Percentiles rank a stretch among this genome's conserved stretches.
These are phyloP conservation scores for Lophiostoma macrostomum DNA, from an alignment of 495 filamentous ascomycete species.

Conservation along the genomic window DNA sequence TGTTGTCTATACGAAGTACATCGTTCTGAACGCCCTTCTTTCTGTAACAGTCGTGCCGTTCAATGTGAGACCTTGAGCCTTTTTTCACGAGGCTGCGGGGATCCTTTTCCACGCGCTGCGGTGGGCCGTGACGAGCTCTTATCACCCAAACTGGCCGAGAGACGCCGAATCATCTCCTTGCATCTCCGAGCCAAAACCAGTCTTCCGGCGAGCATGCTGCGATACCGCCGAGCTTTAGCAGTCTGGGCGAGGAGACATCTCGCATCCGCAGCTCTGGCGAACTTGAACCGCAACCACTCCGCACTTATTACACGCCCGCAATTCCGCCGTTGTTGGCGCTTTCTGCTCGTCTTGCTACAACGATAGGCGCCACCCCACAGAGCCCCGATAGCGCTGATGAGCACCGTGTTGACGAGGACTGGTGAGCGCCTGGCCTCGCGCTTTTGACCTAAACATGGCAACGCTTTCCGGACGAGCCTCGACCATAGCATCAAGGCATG, in stretches of 20 bases:
- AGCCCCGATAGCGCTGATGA: no score
- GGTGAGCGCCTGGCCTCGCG: background rate
- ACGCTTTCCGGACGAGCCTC: conserved; percentile 6
- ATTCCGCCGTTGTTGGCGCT: background rate
- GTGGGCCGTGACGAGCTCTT: no score
- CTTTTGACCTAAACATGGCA: conserved; percentile 19
- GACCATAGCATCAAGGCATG: background rate
- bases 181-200: conserved; percentile 10
- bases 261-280: conserved; percentile 22
- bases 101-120: no score
- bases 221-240: conserved; percentile 16
- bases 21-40: no score
- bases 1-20: no score
- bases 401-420: background rate
- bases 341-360: no score
- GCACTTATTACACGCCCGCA: conserved; percentile 9
- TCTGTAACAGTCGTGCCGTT: no score
- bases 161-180: conserved; percentile 9
- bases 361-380: no score
- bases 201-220: background rate
- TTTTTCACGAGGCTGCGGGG: background rate
- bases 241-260: conserved; percentile 12
- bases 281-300: conserved; percentile 24
- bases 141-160: conserved; percentile 5
- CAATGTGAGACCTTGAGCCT: no score